Conservation (phyloP, 176 grass and related monocot genomes). For the Ensete ventricosum region DNA sequence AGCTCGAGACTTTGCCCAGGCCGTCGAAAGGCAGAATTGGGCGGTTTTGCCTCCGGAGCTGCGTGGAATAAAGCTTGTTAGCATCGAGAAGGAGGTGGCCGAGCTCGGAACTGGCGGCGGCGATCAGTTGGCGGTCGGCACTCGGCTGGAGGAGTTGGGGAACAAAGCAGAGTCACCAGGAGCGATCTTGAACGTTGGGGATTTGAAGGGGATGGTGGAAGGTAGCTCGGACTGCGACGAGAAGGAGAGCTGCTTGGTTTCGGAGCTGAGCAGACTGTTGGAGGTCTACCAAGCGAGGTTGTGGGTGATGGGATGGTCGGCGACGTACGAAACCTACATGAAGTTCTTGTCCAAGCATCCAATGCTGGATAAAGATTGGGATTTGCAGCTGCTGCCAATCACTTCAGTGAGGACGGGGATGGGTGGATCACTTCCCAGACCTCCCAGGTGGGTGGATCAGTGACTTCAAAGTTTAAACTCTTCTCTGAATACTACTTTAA, state of each 20-base stretch:
- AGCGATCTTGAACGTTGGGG: conserved; percentile 56
- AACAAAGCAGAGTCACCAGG: conserved; percentile 26
- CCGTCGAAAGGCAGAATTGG: conserved; percentile 42
- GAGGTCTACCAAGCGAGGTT: conserved; percentile 41
- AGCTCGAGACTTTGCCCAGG: conserved; percentile 30
- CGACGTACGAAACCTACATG: conserved; percentile 82
- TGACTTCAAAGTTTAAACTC: not conserved
- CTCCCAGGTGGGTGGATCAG: conserved; percentile 33
- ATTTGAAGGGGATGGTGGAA: conserved; percentile 63
- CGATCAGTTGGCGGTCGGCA: not conserved
- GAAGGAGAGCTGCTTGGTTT: conserved; percentile 30
- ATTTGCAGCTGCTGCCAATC: conserved; percentile 81
- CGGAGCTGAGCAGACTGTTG: conserved; percentile 68
- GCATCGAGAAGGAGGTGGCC: conserved; percentile 17
- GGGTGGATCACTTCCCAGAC: conserved; percentile 28
- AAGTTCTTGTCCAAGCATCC: conserved; percentile 86
- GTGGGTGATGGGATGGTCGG: conserved; percentile 87
- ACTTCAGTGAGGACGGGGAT: conserved; percentile 31
- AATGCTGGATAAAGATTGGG: conserved; percentile 87
- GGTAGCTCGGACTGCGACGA: conserved; percentile 28
- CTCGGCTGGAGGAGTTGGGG: conserved; percentile 24
- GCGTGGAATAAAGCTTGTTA: conserved; percentile 24
- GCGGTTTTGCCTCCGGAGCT: conserved; percentile 25
- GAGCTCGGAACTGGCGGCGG: conserved; percentile 5
- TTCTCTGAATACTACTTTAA: not conserved